Percentiles rank a stretch among this genome's conserved stretches.
Conservation (phyloP, 129 eudicot genomes). For the Lactuca sativa region DNA sequence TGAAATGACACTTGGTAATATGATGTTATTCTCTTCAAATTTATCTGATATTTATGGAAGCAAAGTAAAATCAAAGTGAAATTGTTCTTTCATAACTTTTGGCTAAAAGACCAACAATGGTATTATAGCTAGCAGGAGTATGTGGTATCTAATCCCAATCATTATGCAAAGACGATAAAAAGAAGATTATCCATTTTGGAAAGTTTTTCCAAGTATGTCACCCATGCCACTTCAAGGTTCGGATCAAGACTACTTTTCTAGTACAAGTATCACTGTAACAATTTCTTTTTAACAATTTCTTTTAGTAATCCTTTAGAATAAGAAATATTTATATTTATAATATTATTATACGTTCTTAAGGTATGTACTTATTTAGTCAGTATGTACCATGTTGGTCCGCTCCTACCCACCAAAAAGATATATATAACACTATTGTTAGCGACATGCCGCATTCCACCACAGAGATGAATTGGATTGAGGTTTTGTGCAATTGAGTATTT, state of each 20-base stretch:
- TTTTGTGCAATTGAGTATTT: not conserved
- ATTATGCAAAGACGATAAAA: constrained; percentile 35
- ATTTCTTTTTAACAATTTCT: no score
- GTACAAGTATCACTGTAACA: not conserved
- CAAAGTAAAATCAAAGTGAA: constrained; percentile 35
- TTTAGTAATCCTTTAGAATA: not conserved
- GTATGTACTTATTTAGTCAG: not conserved
- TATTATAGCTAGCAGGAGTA: constrained; percentile 2
- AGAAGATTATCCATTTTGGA: constrained; percentile 19
- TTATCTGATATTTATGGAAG: constrained; percentile 27
- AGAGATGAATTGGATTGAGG: constrained; percentile 21
- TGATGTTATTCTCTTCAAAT: constrained; percentile 10
- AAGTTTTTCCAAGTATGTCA: constrained; percentile 8
- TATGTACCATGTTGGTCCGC: not conserved
- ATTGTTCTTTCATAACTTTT: constrained; percentile 19
- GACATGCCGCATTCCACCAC: no score
- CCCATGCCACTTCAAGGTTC: constrained; percentile 6
- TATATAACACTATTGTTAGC: no score
- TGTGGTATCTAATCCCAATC: constrained; percentile 43
- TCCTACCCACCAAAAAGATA: not conserved
- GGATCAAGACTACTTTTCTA: not conserved
- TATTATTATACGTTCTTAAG: not conserved
- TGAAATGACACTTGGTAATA: constrained; percentile 20
- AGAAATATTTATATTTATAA: no score
- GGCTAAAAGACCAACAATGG: constrained; percentile 14